Conservation (phyloP, 2,329 filamentous ascomycete genomes). For the Gyromitra esculenta region DNA sequence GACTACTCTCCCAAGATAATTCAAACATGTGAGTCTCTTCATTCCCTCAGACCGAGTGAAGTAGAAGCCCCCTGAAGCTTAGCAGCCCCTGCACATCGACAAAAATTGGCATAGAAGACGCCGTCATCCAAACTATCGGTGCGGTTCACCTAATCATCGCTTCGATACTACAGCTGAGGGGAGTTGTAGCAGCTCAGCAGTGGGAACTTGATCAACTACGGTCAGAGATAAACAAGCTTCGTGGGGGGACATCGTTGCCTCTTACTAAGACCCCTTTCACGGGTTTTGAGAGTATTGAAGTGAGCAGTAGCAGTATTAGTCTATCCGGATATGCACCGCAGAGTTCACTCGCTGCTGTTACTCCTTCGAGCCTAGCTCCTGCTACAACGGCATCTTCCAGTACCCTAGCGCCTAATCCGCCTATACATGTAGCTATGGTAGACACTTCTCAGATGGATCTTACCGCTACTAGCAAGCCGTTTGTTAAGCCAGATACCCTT, state of each 20-base stretch:
- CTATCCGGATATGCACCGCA: not conserved
- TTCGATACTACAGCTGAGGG: slow-evolving; percentile 20
- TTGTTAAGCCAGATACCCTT: not conserved
- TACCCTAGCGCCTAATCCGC: not conserved
- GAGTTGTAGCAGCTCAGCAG: slow-evolving; percentile 11
- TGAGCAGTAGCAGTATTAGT: not conserved
- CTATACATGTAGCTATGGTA: too few relatives aligned
- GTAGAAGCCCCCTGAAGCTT: not conserved
- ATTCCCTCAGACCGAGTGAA: not conserved
- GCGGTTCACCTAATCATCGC: slow-evolving; percentile 16
- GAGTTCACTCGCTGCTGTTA: not conserved
- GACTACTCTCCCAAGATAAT: not conserved
- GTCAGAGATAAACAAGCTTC: slow-evolving; percentile 9
- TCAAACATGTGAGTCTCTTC: not conserved
- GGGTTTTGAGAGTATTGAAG: slow-evolving; percentile 1
- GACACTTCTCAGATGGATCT: not conserved
- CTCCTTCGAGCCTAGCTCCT: not conserved
- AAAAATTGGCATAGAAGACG: not conserved
- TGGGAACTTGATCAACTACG: slow-evolving; percentile 6
- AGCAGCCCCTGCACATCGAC: not conserved
- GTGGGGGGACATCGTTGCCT: not conserved
- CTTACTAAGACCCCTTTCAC: not conserved
- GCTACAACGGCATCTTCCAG: not conserved
- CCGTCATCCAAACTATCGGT: slow-evolving; percentile 17
- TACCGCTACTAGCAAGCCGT: not conserved